Conservation (phyloP, 139 green algal species). For the Haematococcus lacustris region DNA sequence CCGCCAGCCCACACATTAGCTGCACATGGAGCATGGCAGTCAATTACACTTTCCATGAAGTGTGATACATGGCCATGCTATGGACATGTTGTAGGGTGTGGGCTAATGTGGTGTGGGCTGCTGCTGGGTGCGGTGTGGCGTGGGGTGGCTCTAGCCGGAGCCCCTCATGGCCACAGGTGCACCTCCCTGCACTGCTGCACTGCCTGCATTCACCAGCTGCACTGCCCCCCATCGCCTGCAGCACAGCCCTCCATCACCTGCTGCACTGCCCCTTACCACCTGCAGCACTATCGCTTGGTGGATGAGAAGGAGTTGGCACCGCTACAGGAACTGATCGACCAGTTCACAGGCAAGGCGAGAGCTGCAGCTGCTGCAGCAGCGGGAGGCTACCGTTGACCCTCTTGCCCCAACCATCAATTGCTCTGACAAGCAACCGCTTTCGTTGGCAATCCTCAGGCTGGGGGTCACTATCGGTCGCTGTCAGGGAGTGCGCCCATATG, state of each 20-base stretch:
- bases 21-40: no score
- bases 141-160: background rate
- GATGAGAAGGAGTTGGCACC: constrained; percentile 89
- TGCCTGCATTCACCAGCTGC: background rate
- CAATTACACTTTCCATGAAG: no score
- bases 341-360: constrained; percentile 53
- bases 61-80: no score
- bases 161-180: background rate
- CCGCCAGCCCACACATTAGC: no score
- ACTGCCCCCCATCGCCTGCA: background rate
- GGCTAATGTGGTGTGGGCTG: background rate
- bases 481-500: no score
- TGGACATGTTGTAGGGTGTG: background rate
- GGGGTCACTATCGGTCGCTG: no score
- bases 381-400: no score
- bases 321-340: constrained; percentile 90
- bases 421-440: no score
- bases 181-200: background rate
- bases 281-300: constrained; percentile 80
- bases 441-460: no score
- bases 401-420: no score
- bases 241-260: background rate
- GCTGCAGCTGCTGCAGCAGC: no score
- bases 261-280: background rate
- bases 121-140: background rate